phyloP scores from a whole-genome alignment of 2,329 filamentous ascomycete species.

The Colletotrichum sp. region DNA sequence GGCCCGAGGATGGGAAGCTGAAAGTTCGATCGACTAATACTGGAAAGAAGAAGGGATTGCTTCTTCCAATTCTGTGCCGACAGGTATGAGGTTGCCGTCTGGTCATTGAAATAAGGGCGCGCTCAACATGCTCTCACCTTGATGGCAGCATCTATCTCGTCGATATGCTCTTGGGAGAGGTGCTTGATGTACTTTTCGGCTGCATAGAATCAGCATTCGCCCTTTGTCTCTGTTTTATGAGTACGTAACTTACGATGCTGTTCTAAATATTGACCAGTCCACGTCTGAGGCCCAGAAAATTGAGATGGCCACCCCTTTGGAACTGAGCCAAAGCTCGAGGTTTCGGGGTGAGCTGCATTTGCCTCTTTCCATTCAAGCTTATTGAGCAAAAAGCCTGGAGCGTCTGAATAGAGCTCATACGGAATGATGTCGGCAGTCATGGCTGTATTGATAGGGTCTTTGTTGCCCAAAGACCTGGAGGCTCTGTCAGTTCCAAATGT shows the following conservation, averaged over 20 bases:
- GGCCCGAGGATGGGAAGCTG: not conserved
- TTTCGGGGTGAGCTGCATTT: not conserved
- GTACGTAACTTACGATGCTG: not conserved
- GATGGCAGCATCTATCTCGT: not conserved
- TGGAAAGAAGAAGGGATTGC: not conserved
- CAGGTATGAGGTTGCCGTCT: not conserved
- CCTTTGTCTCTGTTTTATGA: accelerated
- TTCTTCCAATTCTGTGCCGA: accelerated
- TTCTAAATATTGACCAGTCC: not conserved
- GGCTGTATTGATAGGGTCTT: not conserved
- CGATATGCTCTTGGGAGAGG: not conserved
- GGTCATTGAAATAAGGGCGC: not conserved
- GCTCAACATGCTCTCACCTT: not conserved
- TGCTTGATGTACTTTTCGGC: not conserved
- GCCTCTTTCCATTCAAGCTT: not conserved
- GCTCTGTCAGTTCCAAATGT: not conserved
- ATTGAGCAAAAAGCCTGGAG: not conserved
- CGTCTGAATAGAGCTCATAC: not conserved
- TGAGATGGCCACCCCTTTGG: not conserved
- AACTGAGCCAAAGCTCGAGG: not conserved
- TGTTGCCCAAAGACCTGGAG: not conserved
- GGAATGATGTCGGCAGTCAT: not conserved
- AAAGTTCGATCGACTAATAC: accelerated
- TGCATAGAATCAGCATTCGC: not conserved
- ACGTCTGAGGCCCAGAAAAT: not conserved